These are phyloP conservation scores for Proliferodiscus dingleyae DNA, from an alignment of 2,329 filamentous ascomycete species.

Conservation along the genomic window DNA sequence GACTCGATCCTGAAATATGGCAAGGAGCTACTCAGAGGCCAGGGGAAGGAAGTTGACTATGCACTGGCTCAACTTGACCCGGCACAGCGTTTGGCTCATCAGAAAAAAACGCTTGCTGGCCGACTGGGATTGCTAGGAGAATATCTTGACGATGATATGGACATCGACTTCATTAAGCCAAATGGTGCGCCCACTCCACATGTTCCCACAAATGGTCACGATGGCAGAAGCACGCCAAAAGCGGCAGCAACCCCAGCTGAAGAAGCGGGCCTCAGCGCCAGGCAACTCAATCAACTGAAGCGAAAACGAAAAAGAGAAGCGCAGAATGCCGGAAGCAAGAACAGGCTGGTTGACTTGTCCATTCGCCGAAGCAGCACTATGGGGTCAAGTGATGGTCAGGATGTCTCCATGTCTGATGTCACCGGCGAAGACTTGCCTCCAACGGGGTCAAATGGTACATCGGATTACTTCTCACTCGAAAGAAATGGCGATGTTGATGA, in stretches of 20 bases:
- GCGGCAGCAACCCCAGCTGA: conserved; percentile 41
- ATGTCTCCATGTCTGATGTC: conserved; percentile 46
- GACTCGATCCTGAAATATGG: conserved; percentile 76
- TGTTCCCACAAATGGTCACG: conserved; percentile 36
- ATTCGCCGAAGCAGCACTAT: conserved; percentile 42
- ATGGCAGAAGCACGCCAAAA: conserved; percentile 35
- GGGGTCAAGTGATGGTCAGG: conserved; percentile 15
- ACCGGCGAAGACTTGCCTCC: conserved; percentile 54
- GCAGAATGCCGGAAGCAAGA: conserved; percentile 84
- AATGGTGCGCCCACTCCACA: conserved; percentile 22
- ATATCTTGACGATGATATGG: conserved; percentile 77
- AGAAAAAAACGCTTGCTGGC: conserved; percentile 81
- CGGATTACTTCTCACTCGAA: conserved; percentile 89
- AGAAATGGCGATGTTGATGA: conserved; percentile 75
- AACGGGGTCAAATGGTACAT: conserved; percentile 51
- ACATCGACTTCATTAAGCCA: conserved; percentile 48
- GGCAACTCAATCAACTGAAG: conserved; percentile 91
- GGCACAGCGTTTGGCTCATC: conserved; percentile 71
- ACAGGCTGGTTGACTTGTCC: conserved; percentile 82
- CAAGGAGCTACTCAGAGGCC: conserved; percentile 75
- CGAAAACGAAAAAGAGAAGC: conserved; percentile 88
- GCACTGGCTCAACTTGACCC: conserved; percentile 77
- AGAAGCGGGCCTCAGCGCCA: conserved; percentile 75
- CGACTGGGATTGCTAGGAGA: conserved; percentile 82
- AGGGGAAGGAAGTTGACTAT: conserved; percentile 79